Conservation (phyloP, 352 stramenopile species). For the Phytopythium cucurbitacearum region DNA sequence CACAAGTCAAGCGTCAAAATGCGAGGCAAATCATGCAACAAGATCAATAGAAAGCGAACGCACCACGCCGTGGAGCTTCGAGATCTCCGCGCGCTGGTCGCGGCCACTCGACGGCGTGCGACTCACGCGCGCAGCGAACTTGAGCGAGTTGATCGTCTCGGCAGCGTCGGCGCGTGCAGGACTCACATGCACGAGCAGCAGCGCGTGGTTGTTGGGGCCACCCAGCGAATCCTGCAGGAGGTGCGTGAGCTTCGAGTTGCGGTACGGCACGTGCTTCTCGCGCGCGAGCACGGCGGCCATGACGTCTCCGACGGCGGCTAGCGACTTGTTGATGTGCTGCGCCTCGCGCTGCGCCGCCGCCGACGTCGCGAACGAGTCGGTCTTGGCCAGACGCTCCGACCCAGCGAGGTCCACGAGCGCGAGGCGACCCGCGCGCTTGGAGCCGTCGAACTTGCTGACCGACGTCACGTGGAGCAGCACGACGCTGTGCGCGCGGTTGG, state of each 20-base stretch:
- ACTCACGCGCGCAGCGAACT: slow-evolving; percentile 65
- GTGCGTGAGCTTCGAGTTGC: slow-evolving; percentile 85
- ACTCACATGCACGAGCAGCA: slow-evolving; percentile 70
- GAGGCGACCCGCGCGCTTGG: slow-evolving; percentile 37
- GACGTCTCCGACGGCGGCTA: slow-evolving; percentile 71
- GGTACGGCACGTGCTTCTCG: slow-evolving; percentile 80
- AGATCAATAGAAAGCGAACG: not conserved
- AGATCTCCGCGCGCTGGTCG: slow-evolving; percentile 60
- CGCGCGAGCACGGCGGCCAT: slow-evolving; percentile 59
- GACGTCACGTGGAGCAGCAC: slow-evolving; percentile 53
- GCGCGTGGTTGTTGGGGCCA: slow-evolving; percentile 27
- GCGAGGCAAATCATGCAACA: not conserved
- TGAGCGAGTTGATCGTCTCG: slow-evolving; percentile 76
- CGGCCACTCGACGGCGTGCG: slow-evolving; percentile 29
- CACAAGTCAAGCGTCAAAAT: not conserved
- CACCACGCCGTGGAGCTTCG: slow-evolving; percentile 58
- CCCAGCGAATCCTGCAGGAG: slow-evolving; percentile 74
- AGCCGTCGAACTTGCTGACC: slow-evolving; percentile 36
- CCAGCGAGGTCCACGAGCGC: slow-evolving; percentile 77
- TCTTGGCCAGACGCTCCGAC: slow-evolving; percentile 63
- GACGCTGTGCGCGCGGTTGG: slow-evolving; percentile 55
- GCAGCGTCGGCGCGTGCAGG: slow-evolving; percentile 38
- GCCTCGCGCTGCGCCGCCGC: slow-evolving; percentile 46
- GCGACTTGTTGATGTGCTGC: slow-evolving; percentile 81
- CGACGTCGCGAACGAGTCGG: slow-evolving; percentile 21